Evolutionary conservation across 1,284 basidiomycete species (phyloP), one percentile per base, ranked within the genome.

Genomic region (Golubevia pallescens): DNA sequence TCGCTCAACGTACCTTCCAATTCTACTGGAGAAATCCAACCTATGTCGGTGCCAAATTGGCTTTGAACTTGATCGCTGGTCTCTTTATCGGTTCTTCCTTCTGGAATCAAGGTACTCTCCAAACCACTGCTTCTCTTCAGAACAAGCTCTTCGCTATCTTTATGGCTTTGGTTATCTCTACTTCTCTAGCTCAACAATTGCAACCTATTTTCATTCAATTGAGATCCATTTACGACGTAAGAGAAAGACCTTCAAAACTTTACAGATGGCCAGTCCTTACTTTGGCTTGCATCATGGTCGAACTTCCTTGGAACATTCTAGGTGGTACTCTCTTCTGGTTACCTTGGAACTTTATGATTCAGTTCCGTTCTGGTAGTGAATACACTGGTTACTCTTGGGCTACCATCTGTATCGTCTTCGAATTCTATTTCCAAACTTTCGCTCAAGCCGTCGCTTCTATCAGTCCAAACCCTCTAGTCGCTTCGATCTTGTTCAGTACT

Each of bases 101-200:
- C 77, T 81, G 69, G 70, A 63, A 61, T 13, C 79, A 81, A 54
- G 79, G 79, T 2, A 13, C 62, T 1, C 66, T 64, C 4, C 24
- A 63, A 14, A 70, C 72, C 3, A 60, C 61, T 5, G 74, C 73
- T 8, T 72, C 70, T 16, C 71, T 81, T 28, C 79, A 81, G 61
- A 78, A 81, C 67, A 80, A 78, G 69, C 69, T 81, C n/a, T 81
- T 81, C 38, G 74, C 74, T 53, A 71, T 73, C 61, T 81, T 81
- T 32, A 80, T 81, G 76, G 70, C 77, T 1, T 66, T 81, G 14
- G 76, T 80, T n/a, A 63, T 81, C 2, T 75, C 74, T 5, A 80
- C 75, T 0, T 80, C 79, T 52, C 66, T 81, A 7, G 72, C 79
- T n/a, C 80, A 82, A 54, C 79, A 81, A 63, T 67, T 78, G 19